Evolutionary conservation across 2,329 filamentous ascomycete genomes (phyloP), one percentile per base, ranked within the genome.

Genomic region (Aspergillus ruber): DNA sequence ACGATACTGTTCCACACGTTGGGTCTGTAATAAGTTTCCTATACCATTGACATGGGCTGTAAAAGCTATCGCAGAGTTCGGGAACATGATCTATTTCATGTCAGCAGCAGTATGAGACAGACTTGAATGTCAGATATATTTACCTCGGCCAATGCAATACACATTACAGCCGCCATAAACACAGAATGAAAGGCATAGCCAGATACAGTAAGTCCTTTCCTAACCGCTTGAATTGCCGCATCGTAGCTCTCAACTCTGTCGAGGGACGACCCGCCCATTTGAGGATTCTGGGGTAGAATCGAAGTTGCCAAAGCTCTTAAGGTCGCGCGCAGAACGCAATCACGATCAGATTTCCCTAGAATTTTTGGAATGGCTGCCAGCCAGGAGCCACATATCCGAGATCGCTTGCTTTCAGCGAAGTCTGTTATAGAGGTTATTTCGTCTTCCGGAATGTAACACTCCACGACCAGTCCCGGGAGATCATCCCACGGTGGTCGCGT

Each of bases 361-460:
- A 73, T 55, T 0, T 55, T 49, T 1, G 68, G 69, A 5, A 73
- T 58, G 6, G 66, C 59, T 44, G 68, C 67, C 0, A 72, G 61
- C 71, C 70, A 74, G 1, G 66, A 58, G 6, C 70, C 71, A 46
- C 69, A 72, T 40, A 71, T 63, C 8, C 64, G 60, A 20, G 61
- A 45, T 23, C 38, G 45, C 42, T 33, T 46, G 35, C 32, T 41
- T 25, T 50, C 38, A 10, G 46, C 33, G 29, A 9, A 12, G 18
- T 38, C 15, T 8, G 29, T 29, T 15, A 48, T 18, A 27, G 43
- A 47, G 13, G 47, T 42, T 18, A 53, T 10, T 46, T 55, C 42
- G 43, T 52, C 43, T 27, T 43, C 44, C 3, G 32, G 56, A 43
- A 51, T 49, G 17, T 49, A 53, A 13, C 29, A 40, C 33, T 41